Conservation (phyloP, 352 stramenopile species). For the Phytophthora megakarya region DNA sequence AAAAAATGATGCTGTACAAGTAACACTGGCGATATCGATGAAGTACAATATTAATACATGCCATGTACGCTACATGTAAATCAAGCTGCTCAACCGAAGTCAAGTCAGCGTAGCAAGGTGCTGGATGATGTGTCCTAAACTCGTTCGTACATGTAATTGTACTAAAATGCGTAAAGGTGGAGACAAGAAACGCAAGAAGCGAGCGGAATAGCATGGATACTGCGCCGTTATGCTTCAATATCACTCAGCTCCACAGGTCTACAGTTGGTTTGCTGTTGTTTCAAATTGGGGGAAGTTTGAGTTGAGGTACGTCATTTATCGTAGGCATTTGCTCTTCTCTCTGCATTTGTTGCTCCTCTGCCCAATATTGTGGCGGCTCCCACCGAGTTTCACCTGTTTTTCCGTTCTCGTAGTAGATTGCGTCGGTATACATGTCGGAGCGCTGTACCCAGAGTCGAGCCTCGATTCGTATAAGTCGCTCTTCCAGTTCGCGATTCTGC, state of each 20-base stretch:
- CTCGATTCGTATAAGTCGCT: too few relatives aligned
- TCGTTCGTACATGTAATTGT: too few relatives aligned
- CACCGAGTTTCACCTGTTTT: constrained; percentile 54
- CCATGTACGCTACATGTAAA: too few relatives aligned
- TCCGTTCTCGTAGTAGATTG: constrained; percentile 65
- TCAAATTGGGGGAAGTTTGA: constrained; percentile 37
- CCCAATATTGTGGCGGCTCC: constrained; percentile 59
- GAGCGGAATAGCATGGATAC: constrained; percentile 30
- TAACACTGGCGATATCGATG: too few relatives aligned
- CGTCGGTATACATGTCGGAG: constrained; percentile 71
- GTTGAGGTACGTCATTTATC: constrained; percentile 18
- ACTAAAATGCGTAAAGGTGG: constrained; percentile 39
- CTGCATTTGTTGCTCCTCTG: constrained; percentile 42
- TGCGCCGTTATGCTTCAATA: constrained; percentile 24
- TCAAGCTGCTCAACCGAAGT: too few relatives aligned
- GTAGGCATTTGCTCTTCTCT: constrained; percentile 9
- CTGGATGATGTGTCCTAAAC: too few relatives aligned
- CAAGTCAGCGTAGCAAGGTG: too few relatives aligned
- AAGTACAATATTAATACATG: too few relatives aligned
- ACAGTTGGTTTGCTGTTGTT: not conserved
- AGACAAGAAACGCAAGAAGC: constrained; percentile 78
- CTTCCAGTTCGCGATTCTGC: too few relatives aligned
- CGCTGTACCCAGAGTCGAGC: constrained; percentile 55
- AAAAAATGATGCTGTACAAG: too few relatives aligned
- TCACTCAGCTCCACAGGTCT: not conserved